Evolutionary conservation across 129 eudicot genomes (phyloP).

Genomic region (Escallonia herrerae): DNA sequence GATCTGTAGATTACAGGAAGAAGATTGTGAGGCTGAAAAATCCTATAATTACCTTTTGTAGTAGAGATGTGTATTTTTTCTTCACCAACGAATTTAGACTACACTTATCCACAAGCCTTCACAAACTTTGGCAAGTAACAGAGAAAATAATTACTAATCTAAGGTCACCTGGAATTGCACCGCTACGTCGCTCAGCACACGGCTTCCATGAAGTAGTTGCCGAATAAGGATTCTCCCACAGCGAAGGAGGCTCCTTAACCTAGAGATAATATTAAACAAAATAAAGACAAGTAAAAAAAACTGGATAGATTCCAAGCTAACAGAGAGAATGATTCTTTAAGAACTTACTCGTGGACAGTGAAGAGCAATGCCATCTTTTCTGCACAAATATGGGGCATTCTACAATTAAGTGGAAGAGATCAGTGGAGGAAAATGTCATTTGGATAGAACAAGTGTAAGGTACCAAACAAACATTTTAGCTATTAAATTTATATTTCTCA

Average conservation of each 20-base stretch:
- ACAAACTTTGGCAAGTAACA: too few species aligned
- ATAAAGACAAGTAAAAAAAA: neutral
- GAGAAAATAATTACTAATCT: too few species aligned
- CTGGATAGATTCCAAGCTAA: neutral
- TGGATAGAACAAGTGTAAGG: neutral
- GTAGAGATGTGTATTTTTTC: too few species aligned
- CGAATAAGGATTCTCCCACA: conserved; percentile 96
- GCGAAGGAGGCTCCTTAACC: conserved; percentile 88
- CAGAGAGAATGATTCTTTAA: neutral
- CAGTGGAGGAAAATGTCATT: neutral
- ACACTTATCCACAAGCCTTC: too few species aligned
- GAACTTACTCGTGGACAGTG: conserved; percentile 76
- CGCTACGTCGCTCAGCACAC: conserved; percentile 75
- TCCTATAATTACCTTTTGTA: too few species aligned
- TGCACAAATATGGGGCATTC: conserved; percentile 97
- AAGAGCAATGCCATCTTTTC: conserved; percentile 80
- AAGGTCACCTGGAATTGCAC: conserved; percentile 62
- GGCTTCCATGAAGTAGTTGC: conserved; percentile 97
- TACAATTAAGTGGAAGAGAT: conserved; percentile 23
- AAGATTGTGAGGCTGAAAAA: too few species aligned
- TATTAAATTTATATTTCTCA: too few species aligned
- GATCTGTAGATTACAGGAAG: too few species aligned
- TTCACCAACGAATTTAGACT: too few species aligned
- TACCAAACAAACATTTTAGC: neutral
- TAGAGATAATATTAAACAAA: conserved; percentile 8